Conservation (phyloP, 1,284 basidiomycete species). For the Boletus calvinii region DNA sequence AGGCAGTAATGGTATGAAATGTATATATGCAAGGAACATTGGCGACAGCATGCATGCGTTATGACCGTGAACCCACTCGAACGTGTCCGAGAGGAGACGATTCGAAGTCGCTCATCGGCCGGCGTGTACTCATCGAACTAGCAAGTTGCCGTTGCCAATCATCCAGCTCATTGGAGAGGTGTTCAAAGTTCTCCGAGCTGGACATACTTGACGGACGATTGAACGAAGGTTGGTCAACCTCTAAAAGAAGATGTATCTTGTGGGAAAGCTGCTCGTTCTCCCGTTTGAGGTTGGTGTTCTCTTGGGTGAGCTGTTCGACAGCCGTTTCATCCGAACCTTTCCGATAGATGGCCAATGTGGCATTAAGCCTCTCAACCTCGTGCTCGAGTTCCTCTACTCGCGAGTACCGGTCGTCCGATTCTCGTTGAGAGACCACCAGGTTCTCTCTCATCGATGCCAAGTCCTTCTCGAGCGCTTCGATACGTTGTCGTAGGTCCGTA, state of each 20-base stretch:
- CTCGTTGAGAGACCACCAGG: slow-evolving; percentile 68
- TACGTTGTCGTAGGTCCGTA: slow-evolving; percentile 72
- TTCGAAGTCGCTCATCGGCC: slow-evolving; percentile 71
- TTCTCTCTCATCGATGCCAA: slow-evolving; percentile 71
- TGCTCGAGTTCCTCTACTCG: slow-evolving; percentile 77
- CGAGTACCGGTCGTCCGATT: slow-evolving; percentile 72
- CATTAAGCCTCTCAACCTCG: slow-evolving; percentile 77
- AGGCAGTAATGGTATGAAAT: slow-evolving; percentile 49
- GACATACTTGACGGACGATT: slow-evolving; percentile 69
- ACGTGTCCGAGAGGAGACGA: slow-evolving; percentile 49
- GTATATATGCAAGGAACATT: slow-evolving; percentile 44
- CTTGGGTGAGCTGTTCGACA: slow-evolving; percentile 72
- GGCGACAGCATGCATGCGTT: slow-evolving; percentile 36
- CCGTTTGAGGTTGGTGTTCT: slow-evolving; percentile 72
- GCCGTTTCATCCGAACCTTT: slow-evolving; percentile 70
- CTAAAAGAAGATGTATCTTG: slow-evolving; percentile 83
- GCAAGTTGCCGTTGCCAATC: slow-evolving; percentile 81
- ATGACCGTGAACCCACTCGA: slow-evolving; percentile 67
- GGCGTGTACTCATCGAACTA: slow-evolving; percentile 69
- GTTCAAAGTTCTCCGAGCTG: slow-evolving; percentile 81
- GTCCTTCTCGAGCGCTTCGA: slow-evolving; percentile 74
- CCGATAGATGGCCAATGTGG: slow-evolving; percentile 73
- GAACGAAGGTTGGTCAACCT: slow-evolving; percentile 76
- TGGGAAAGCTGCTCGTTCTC: slow-evolving; percentile 85
- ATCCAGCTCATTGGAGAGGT: slow-evolving; percentile 74